Evolutionary conservation across 306 rosid genomes (phyloP), one percentile per base, ranked within the genome.

Genomic region (Quercus wislizeni): DNA sequence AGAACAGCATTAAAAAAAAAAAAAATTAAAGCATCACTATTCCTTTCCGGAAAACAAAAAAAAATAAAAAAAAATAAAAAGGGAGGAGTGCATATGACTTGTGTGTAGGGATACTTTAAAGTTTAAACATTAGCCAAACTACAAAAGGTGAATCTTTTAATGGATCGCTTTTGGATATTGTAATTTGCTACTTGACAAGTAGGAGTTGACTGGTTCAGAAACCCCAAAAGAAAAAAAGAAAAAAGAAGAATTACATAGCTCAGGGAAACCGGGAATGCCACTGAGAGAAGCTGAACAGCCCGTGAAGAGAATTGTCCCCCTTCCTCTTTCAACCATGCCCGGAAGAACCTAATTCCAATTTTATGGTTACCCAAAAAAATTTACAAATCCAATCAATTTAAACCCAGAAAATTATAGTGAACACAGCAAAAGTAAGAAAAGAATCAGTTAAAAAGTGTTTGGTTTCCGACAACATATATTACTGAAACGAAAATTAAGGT

Each of bases 311-410:
- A 95, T 93, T 2, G 99, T 95, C 5, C 99, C 99, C 33, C 70
- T 91, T 77, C 99, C 96, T 83, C 93, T 91, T 76, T 92, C 98
- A 25, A 95, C 94, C 99, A 95, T 95, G 1, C 93, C 92, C 12
- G 97, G 96, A 70, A 92, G 86, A 61, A 95, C 97, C 99, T 93
- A 41, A 41, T 76, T n/a, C 15, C 18, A 1, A 25, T 54, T 21
- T 46, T 27, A 56, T 31, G 8, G 21, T 25, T 7, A 52, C 57
- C 17, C 17, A 56, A 17, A 30, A 56, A 19, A 68, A 63, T 18
- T 28, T 4, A 30, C 9, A 15, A 17, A 30, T 15, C 12, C 11
- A 65, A 65, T 65, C 71, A 65, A 67, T 31, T 67, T 6, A 33
- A 67, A 35, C 52, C 52, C 72, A 33, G 23, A 2, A 33, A 76